Conservation (phyloP, 768 basidiomycete genomes). For the Trichaptum fuscoviolaceum region DNA sequence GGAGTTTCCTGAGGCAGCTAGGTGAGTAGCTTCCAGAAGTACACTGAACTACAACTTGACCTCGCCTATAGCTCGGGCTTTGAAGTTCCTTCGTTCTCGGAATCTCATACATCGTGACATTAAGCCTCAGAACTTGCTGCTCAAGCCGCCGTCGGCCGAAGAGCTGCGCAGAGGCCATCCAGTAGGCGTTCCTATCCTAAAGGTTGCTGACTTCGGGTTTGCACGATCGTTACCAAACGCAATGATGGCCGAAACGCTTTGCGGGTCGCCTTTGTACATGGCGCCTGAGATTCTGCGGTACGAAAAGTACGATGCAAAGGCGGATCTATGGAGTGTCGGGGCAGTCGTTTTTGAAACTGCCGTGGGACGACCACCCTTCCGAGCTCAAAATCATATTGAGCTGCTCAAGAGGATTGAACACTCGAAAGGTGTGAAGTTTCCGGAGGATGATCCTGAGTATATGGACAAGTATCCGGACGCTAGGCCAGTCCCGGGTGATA, state of each 20-base stretch:
- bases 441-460: slow-evolving; percentile 73
- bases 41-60: not conserved
- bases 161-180: slow-evolving; percentile 88
- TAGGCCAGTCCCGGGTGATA: slow-evolving; percentile 63
- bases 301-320: slow-evolving; percentile 97
- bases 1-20: slow-evolving; percentile 89
- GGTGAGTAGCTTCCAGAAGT: slow-evolving; percentile 38
- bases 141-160: slow-evolving; percentile 74
- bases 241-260: slow-evolving; percentile 96
- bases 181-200: slow-evolving; percentile 87
- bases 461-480: slow-evolving; percentile 36
- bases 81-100: slow-evolving; percentile 84
- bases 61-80: slow-evolving; percentile 65
- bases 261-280: slow-evolving; percentile 98
- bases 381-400: slow-evolving; percentile 95
- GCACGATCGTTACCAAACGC: slow-evolving; percentile 87
- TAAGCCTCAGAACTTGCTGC: slow-evolving; percentile 95
- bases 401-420: slow-evolving; percentile 88
- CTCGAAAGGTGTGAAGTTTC: slow-evolving; percentile 89
- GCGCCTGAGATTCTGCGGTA: slow-evolving; percentile 97
- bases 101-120: slow-evolving; percentile 96
- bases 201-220: slow-evolving; percentile 98
- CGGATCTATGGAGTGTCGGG: slow-evolving; percentile 97
- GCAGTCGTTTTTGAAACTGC: slow-evolving; percentile 96
- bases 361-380: slow-evolving; percentile 89